Percentiles rank a stretch among this genome's conserved stretches.
Evolutionary conservation across 2,329 filamentous ascomycete species (phyloP).

Genomic region (Fusarium papillatum): DNA sequence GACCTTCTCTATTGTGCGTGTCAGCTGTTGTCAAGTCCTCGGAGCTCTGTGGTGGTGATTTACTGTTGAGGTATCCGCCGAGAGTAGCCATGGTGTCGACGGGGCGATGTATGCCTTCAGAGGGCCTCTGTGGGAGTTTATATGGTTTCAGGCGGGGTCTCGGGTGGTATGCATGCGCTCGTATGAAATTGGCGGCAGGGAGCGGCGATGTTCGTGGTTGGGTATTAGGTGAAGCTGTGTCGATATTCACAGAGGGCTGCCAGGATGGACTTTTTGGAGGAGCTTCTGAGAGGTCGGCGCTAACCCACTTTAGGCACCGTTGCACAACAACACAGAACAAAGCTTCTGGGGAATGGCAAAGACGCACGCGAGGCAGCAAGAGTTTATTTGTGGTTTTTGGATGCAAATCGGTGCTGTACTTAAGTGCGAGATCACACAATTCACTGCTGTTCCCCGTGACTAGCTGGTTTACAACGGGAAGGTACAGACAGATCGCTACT

Average conservation of each 20-base stretch:
- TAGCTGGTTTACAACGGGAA: neutral
- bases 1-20: slow-evolving; percentile 79
- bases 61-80: slow-evolving; percentile 61
- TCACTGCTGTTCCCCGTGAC: neutral
- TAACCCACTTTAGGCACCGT: slow-evolving; percentile 36
- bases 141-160: neutral
- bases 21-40: slow-evolving; percentile 15
- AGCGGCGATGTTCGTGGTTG: neutral
- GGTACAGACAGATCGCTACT: no score
- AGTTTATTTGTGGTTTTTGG: neutral
- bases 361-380: neutral
- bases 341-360: neutral
- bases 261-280: slow-evolving; percentile 44
- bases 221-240: slow-evolving; percentile 21
- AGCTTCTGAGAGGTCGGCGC: slow-evolving; percentile 30
- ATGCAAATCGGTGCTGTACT: neutral
- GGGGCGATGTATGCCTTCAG: neutral
- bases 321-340: slow-evolving; percentile 7
- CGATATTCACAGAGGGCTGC: slow-evolving; percentile 22
- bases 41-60: slow-evolving; percentile 32
- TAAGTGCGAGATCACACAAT: neutral
- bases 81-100: slow-evolving; percentile 55
- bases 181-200: neutral
- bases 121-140: neutral
- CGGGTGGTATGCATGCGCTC: neutral